These are phyloP conservation scores for Exophiala sideris DNA, from an alignment of 2,329 filamentous ascomycete species.

Conservation along the genomic window DNA sequence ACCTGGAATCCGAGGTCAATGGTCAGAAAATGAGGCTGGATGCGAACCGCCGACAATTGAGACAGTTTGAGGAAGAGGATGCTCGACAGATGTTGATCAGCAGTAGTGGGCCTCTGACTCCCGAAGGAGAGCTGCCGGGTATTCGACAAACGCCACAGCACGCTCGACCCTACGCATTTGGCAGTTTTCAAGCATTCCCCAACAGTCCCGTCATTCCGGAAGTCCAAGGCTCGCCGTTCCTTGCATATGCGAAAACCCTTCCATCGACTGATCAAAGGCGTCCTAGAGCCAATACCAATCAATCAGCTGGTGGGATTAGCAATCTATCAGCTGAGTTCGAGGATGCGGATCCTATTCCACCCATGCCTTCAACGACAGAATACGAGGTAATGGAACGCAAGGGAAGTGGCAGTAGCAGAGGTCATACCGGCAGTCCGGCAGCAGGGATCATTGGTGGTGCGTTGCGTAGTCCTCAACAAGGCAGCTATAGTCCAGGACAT, in stretches of 20 bases:
- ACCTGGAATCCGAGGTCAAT: conserved; percentile 39
- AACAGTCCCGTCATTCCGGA: conserved; percentile 28
- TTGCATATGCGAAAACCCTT: conserved; percentile 27
- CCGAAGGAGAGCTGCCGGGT: conserved; percentile 58
- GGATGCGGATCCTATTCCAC: conserved; percentile 30
- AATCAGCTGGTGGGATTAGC: conserved; percentile 27
- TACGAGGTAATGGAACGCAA: conserved; percentile 27
- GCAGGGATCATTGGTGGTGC: conserved; percentile 20
- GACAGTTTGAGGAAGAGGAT: conserved; percentile 25
- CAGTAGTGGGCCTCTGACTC: conserved; percentile 50
- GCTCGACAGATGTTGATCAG: conserved; percentile 45
- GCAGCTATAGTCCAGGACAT: conserved; percentile 27
- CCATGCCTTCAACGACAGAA: conserved; percentile 24
- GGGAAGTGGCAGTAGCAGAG: conserved; percentile 29
- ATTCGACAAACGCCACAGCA: conserved; percentile 40
- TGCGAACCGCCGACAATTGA: conserved; percentile 36
- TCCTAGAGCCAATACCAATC: conserved; percentile 29
- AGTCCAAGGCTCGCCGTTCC: conserved; percentile 27
- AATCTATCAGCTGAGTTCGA: conserved; percentile 29
- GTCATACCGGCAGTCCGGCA: conserved; percentile 29
- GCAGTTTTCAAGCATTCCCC: conserved; percentile 27
- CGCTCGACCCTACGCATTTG: conserved; percentile 24
- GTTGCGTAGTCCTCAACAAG: conserved; percentile 25
- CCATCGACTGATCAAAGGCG: conserved; percentile 19
- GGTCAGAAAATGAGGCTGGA: conserved; percentile 26